Base-by-base conservation (phyloP, 1,139 yeast species). In the Geotrichum candidum region DNA sequence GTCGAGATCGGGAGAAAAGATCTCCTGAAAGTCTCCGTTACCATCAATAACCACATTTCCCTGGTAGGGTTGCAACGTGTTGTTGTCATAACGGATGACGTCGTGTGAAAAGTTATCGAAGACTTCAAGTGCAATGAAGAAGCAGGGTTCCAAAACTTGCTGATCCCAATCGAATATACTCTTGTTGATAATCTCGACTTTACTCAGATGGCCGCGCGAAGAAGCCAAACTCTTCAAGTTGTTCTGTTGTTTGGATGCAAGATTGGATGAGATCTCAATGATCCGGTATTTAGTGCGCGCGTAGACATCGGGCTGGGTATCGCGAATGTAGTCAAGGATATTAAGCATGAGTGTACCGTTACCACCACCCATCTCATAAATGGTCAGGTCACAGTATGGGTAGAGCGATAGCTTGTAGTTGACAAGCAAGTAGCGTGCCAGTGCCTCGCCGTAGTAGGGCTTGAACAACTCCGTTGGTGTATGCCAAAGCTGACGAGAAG, bases 361-460 rank as follows among this genome's bases (percentile, higher is more conserved):
- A 66, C 96, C 96, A 48, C 94, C 96, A 63, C 96, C 96, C 81
- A 89, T 84, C 74, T 90, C 97, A 73, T 89, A 90, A 15, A 90
- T 87, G 7, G 85, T 78, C 57, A 90, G 77, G 67, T 86, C 90
- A 48, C 82, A 76, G 67, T 84, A 83, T 0, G 90, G 89, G 65
- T 82, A 85, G n/a, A 84, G 79, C 62, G 85, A 84, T 61, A 84
- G 72, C 70, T 86, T 85, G 72, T 86, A 87, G 70, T 86, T 85
- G n/a, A 84, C 84, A 55, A 90, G 72, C 15, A 90, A 74, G 69
- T 88, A 86, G 59, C 91, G 76, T 0, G 96, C 96, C 63, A 90
- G 75, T 0, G 96, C 91, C 70, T 89, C 90, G 7, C 96, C 96
- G 69, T 90, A 90, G 69, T 79, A 85, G 0, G 97, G 96, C 67